A percentile compares a stretch with the other conserved stretches of the same genome.
Evolutionary conservation across 2,329 filamentous ascomycete genomes (phyloP).

Genomic region (Fusarium tupiense): DNA sequence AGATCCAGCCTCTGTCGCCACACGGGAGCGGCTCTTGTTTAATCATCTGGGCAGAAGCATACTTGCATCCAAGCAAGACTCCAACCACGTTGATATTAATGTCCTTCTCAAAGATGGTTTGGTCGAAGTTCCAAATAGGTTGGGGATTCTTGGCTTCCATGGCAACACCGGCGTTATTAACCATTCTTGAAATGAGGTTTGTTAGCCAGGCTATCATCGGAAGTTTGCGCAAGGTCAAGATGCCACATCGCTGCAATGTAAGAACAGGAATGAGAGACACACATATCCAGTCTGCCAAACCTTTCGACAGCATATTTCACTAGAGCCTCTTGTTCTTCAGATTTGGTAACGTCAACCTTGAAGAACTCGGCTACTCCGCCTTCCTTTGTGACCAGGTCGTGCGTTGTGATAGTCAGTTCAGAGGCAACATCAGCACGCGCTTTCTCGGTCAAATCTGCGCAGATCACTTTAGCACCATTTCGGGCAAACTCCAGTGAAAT

Average conservation of each 20-base stretch:
- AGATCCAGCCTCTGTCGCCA: neutral
- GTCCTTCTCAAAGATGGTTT: neutral
- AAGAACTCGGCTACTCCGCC: neutral
- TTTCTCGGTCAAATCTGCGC: neutral
- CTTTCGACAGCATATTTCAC: neutral
- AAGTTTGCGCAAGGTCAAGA: neutral
- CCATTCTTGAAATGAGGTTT: neutral
- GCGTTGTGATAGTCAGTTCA: neutral
- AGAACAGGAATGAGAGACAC: neutral
- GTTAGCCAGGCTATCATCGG: neutral
- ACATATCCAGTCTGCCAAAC: neutral
- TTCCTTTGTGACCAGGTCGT: neutral
- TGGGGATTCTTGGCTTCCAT: neutral
- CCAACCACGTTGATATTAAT: neutral
- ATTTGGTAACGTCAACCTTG: neutral
- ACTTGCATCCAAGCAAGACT: neutral
- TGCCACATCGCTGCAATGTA: neutral
- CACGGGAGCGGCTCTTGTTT: neutral
- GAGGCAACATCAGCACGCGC: neutral
- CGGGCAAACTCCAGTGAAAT: neutral
- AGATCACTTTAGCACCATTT: neutral
- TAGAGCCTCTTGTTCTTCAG: neutral
- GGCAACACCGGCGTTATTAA: neutral
- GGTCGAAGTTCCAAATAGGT: neutral
- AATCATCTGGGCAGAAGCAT: neutral